A percentile compares a stretch with the other conserved stretches of the same genome.
Conservation (phyloP, 768 basidiomycete genomes). For the Pulveroboletus sp. region DNA sequence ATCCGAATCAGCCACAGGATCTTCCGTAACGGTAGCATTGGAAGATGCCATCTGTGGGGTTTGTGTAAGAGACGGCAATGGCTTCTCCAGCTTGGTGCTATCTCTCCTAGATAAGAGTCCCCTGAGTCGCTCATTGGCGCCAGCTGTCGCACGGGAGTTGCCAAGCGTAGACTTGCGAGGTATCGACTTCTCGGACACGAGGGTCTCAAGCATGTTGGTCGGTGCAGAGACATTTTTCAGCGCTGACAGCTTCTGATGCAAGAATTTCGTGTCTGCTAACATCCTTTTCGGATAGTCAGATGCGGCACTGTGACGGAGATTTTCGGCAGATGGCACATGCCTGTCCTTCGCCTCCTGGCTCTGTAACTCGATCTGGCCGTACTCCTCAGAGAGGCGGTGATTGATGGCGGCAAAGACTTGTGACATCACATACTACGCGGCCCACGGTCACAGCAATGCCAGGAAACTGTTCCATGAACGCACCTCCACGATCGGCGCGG, state of each 20-base stretch:
- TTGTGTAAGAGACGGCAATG: constrained; percentile 26
- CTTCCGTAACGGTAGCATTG: constrained; percentile 12
- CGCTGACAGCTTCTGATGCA: constrained; percentile 70
- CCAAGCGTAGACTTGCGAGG: constrained; percentile 34
- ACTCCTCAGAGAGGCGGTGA: constrained; percentile 85
- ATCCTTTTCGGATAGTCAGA: constrained; percentile 47
- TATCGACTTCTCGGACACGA: constrained; percentile 77
- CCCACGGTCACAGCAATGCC: constrained; percentile 9
- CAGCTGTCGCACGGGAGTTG: constrained; percentile 20
- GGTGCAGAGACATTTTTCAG: constrained; percentile 72
- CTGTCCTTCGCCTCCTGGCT: constrained; percentile 81
- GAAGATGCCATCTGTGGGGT: constrained; percentile 11
- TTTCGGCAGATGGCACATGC: constrained; percentile 36
- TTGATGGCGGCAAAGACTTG: constrained; percentile 94
- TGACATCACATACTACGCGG: constrained; percentile 78
- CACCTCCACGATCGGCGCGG: constrained; percentile 78
- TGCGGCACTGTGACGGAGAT: constrained; percentile 5
- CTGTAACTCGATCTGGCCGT: constrained; percentile 75
- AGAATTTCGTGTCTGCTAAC: constrained; percentile 70
- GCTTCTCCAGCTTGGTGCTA: constrained; percentile 26
- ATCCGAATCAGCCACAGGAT: constrained; percentile 14
- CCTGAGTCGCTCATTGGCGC: constrained; percentile 37
- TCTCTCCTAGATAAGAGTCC: constrained; percentile 34
- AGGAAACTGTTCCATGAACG: constrained; percentile 11
- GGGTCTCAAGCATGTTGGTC: constrained; percentile 77